These are phyloP conservation scores for Coemansia umbellata DNA, from an alignment of 192 early-diverging fungal species.

Conservation along the genomic window DNA sequence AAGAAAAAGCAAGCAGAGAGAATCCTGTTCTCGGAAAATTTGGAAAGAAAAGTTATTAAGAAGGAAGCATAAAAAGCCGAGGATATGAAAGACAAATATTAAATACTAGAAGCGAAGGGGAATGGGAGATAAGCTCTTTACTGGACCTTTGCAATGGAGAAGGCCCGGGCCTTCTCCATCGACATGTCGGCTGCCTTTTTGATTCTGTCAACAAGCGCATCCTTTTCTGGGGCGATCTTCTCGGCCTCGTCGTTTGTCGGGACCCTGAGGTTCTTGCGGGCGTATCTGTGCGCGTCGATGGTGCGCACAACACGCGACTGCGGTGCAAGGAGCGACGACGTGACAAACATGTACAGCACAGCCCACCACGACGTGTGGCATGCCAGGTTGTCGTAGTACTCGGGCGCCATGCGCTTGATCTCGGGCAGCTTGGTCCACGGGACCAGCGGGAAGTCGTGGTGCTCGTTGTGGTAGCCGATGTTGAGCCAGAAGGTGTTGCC, in stretches of 20 bases:
- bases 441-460: constrained; percentile 91
- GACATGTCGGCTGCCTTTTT: constrained; percentile 45
- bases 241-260: constrained; percentile 18
- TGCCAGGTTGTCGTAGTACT: constrained; percentile 84
- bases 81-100: neutral
- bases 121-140: neutral
- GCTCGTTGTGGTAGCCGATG: constrained; percentile 97
- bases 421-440: constrained; percentile 85
- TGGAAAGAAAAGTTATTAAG: neutral
- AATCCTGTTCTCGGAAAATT: too few species aligned
- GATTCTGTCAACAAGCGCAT: constrained; percentile 28
- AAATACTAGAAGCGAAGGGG: neutral
- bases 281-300: constrained; percentile 67
- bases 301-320: constrained; percentile 76
- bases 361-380: constrained; percentile 85
- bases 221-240: constrained; percentile 23
- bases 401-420: constrained; percentile 72
- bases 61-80: neutral
- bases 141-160: constrained; percentile 12
- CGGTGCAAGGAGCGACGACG: constrained; percentile 66
- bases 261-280: constrained; percentile 62
- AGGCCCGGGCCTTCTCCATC: constrained; percentile 42
- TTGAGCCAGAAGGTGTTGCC: constrained; percentile 87
- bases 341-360: constrained; percentile 82
- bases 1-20: neutral